A percentile compares a stretch with the other conserved stretches of the same genome.
Conservation (phyloP, 306 rosid species). For the Prunus kanzakura region DNA sequence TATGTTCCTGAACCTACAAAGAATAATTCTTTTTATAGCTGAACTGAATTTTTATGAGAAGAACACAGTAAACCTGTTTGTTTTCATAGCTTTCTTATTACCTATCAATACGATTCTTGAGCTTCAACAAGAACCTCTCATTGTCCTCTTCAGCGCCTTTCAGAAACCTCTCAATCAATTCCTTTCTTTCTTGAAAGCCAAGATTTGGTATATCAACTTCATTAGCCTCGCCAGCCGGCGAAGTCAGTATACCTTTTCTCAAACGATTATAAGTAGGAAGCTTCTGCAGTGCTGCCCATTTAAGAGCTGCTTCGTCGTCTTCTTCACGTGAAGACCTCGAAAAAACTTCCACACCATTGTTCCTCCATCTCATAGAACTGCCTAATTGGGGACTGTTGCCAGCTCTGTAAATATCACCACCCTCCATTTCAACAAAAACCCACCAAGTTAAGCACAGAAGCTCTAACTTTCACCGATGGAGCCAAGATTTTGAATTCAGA, state of each 20-base stretch:
- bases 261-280: slow-evolving; percentile 74
- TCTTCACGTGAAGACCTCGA: slow-evolving; percentile 38
- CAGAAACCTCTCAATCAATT: slow-evolving; percentile 33
- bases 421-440: slow-evolving; percentile 37
- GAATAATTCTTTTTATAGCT: neutral
- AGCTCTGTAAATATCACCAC: slow-evolving; percentile 34
- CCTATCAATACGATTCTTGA: slow-evolving; percentile 66
- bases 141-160: slow-evolving; percentile 34
- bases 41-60: neutral
- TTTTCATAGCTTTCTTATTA: slow-evolving; percentile 15
- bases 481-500: neutral
- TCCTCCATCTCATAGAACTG: slow-evolving; percentile 40
- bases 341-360: slow-evolving; percentile 37
- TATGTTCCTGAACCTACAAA: neutral
- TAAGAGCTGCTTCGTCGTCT: slow-evolving; percentile 67
- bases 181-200: slow-evolving; percentile 32
- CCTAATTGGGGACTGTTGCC: slow-evolving; percentile 19
- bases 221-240: slow-evolving; percentile 36
- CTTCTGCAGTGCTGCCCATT: slow-evolving; percentile 67
- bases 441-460: neutral
- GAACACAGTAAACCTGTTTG: neutral
- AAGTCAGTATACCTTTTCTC: slow-evolving; percentile 58
- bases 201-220: slow-evolving; percentile 55
- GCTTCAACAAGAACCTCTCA: slow-evolving; percentile 39
- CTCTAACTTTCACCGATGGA: neutral